These are phyloP conservation scores for Didymella sp. DNA, from an alignment of 2,329 filamentous ascomycete genomes.

Conservation along the genomic window DNA sequence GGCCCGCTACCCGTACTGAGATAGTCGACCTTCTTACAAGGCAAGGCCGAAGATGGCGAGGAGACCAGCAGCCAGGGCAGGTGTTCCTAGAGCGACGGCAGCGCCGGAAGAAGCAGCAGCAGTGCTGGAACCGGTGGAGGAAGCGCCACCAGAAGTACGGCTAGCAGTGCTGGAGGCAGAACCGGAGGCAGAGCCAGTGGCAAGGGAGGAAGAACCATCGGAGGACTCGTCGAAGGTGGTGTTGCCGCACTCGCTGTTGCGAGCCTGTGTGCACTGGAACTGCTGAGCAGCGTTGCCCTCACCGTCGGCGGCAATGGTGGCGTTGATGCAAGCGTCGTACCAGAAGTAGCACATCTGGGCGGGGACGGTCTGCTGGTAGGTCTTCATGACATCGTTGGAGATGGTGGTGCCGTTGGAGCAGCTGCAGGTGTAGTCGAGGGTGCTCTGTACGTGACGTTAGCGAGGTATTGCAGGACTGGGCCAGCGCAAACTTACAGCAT, in stretches of 20 bases:
- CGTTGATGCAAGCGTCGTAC: constrained; percentile 53
- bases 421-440: constrained; percentile 63
- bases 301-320: constrained; percentile 30
- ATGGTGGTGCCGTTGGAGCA: constrained; percentile 65
- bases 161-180: constrained; percentile 30
- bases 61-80: constrained; percentile 60
- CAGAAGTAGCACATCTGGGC: constrained; percentile 65
- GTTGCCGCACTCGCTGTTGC: constrained; percentile 59
- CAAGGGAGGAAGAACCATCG: constrained; percentile 21
- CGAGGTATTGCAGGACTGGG: neutral
- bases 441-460: constrained; percentile 50
- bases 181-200: constrained; percentile 38
- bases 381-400: constrained; percentile 33
- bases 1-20: constrained; percentile 30
- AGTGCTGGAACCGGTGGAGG: constrained; percentile 39
- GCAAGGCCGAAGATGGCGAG: constrained; percentile 64
- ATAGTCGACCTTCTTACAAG: constrained; percentile 55
- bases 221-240: constrained; percentile 47
- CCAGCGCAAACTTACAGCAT: constrained; percentile 56
- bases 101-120: constrained; percentile 46
- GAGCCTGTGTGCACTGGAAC: constrained; percentile 54
- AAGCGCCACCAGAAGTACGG: constrained; percentile 27
- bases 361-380: constrained; percentile 66
- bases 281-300: constrained; percentile 49
- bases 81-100: constrained; percentile 58